Conservation (phyloP, 2,329 filamentous ascomycete genomes). For the Lecanoromycetidae sp. region DNA sequence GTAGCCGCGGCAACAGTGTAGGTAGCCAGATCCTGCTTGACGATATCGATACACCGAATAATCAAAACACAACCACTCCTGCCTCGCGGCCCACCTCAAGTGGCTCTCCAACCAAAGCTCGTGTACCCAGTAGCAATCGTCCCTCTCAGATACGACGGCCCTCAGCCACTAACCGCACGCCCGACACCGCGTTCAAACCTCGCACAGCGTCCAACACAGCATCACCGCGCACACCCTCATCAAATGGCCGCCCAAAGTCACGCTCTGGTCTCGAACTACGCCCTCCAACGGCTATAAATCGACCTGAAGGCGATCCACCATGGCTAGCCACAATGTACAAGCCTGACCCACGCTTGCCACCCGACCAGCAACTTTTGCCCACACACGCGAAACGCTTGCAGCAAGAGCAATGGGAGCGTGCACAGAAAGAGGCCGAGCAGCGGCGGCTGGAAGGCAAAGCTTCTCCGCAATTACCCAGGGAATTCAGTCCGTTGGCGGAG, state of each 20-base stretch:
- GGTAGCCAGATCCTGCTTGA: conserved; percentile 22
- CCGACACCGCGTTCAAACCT: conserved; percentile 8
- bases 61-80: conserved; percentile 20
- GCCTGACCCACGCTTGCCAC: conserved; percentile 83
- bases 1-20: conserved; percentile 45
- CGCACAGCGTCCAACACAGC: conserved; percentile 23
- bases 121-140: conserved; percentile 9
- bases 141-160: conserved; percentile 1
- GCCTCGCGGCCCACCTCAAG: conserved; percentile 10
- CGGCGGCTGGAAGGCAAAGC: background rate
- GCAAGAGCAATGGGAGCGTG: conserved; percentile 89
- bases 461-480: conserved; percentile 20
- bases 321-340: conserved; percentile 95
- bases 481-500: conserved; percentile 35
- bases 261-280: conserved; percentile 44
- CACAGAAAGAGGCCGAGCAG: conserved; percentile 60
- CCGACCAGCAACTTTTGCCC: conserved; percentile 88
- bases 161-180: conserved; percentile 4
- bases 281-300: conserved; percentile 46
- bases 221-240: conserved; percentile 21
- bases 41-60: conserved; percentile 19
- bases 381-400: conserved; percentile 84
- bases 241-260: conserved; percentile 47
- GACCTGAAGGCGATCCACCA: conserved; percentile 85
- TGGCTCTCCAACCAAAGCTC: conserved; percentile 14